Evolutionary conservation across 2,329 filamentous ascomycete species (phyloP), one percentile per base, ranked within the genome.

Genomic region (Aspergillus sp.): DNA sequence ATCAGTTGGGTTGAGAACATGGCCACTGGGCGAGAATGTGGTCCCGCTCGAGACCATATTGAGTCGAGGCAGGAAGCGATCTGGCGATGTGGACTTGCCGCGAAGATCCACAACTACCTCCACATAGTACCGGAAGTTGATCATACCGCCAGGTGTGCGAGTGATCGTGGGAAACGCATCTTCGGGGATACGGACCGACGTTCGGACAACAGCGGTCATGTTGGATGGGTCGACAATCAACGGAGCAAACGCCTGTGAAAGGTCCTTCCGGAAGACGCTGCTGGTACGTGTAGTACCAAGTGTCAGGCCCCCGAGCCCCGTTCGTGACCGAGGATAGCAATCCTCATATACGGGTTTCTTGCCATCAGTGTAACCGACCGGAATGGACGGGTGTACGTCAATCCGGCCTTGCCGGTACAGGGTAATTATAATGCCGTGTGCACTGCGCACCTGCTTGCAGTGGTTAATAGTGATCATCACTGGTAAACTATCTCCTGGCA

Each of bases 81-180:
- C 84, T 43, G 88, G 81, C n/a, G 80, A 81, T 1, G 83, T 80
- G 36, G 96, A 71, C 62, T 88, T 93, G 34, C 91, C 91, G 41
- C 93, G 90, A 0, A 97, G 76, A 62, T 98, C 93, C 26, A 96
- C 81, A 29, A 97, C 83, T 2, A 96, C 87, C 66, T 98, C 93
- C 19, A 96, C 78, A 55, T 90, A 87, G 61, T 98, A 97, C 56
- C 85, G 88, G 72, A 98, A 97, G 57, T 84, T 89, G 54, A 98
- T 93, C 83, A 97, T 93, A 32, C 87, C 84, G 3, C 91, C 89
- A 0, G 93, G 93, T 0, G 96, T 88, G 46, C 83, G 84, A 29
- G 82, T 82, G 52, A 97, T 97, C 2, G 90, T 95, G 0, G 93
- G 91, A 57, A 97, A 97, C 0, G 83, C 82, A 59, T 95, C 88